Evolutionary conservation across 1,139 yeast genomes (phyloP).

Genomic region (Yamadazyma songkhlaensis): DNA sequence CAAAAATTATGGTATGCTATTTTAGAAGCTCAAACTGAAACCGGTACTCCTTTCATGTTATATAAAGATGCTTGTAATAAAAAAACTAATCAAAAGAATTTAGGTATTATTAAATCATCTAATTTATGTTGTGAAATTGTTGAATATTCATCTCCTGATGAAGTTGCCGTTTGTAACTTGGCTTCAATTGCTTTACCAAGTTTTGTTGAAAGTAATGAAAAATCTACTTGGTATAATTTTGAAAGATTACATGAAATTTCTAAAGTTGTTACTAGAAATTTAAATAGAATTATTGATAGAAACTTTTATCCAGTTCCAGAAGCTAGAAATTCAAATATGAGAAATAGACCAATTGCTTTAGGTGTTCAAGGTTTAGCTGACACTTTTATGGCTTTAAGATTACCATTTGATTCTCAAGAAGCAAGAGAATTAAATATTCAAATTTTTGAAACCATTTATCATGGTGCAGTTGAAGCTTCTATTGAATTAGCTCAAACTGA

Average conservation of each 20-base stretch:
- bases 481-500: conserved; percentile 48
- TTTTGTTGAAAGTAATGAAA: conserved; percentile 47
- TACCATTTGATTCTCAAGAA: conserved; percentile 57
- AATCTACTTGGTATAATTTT: conserved; percentile 46
- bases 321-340: conserved; percentile 51
- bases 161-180: conserved; percentile 87
- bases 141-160: conserved; percentile 83
- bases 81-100: conserved; percentile 81
- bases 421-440: conserved; percentile 56
- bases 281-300: conserved; percentile 56
- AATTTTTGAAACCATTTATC: conserved; percentile 61
- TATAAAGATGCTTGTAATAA: conserved; percentile 86
- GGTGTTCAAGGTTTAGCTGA: conserved; percentile 68
- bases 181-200: conserved; percentile 86
- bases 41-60: conserved; percentile 90
- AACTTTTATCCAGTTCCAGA: conserved; percentile 55
- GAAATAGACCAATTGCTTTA: conserved; percentile 59
- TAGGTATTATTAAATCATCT: conserved; percentile 84
- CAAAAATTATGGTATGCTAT: conserved; percentile 88
- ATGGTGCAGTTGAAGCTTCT: conserved; percentile 57
- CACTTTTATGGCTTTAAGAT: conserved; percentile 52
- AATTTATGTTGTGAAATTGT: conserved; percentile 90
- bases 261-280: conserved; percentile 53
- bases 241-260: conserved; percentile 53
- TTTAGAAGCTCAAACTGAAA: conserved; percentile 86